Evolutionary conservation across 495 filamentous ascomycete species (phyloP), one percentile per base, ranked within the genome.

Genomic region (Penicillium paradoxum): DNA sequence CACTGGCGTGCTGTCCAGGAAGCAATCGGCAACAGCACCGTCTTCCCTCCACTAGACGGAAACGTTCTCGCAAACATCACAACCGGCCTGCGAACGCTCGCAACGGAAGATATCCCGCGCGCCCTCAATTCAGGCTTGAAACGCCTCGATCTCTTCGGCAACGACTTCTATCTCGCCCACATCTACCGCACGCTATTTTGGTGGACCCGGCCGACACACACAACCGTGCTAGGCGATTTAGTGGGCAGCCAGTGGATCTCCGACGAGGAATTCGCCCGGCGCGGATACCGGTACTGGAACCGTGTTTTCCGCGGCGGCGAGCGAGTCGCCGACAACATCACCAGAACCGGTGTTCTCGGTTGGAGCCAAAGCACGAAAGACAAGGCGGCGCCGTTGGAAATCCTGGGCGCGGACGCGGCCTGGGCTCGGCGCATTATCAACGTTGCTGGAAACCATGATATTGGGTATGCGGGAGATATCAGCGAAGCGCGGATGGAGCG

Each of bases 181-280:
- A 87, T 97, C 42, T 97, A 93, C 73, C 82, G 89, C n/a, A 89
- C 84, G 0, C 64, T 95, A 15, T 79, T 80, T 55, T 92, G 88
- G 83, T 90, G 85, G 83, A 80, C 84, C 4, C 66, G 76, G 19
- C 93, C 93, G 21, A 95, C 89, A 0, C 95, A 98, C 69, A 85
- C 91, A 22, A 83, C 86, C 0, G 90, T 96, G 1, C 76, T 98
- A 3, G 93, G 93, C 4, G 93, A 98, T 62, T 73, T 97, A 47
- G 72, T 98, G 7, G 95, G 93, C n/a, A 96, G 90, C 59, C 93
- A 98, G 62, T 97, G 95, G 95, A 84, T 97, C 29, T 78, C 78
- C 25, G 86, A 95, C 60, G 81, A 77, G 44, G 93, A 98, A 68
- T 98, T 97, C 66, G 69, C 78, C 34, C 67, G 71, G 39, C 80